phyloP scores from a whole-genome alignment of 2,329 filamentous ascomycete species.

The Colletotrichum cordylinicola region DNA sequence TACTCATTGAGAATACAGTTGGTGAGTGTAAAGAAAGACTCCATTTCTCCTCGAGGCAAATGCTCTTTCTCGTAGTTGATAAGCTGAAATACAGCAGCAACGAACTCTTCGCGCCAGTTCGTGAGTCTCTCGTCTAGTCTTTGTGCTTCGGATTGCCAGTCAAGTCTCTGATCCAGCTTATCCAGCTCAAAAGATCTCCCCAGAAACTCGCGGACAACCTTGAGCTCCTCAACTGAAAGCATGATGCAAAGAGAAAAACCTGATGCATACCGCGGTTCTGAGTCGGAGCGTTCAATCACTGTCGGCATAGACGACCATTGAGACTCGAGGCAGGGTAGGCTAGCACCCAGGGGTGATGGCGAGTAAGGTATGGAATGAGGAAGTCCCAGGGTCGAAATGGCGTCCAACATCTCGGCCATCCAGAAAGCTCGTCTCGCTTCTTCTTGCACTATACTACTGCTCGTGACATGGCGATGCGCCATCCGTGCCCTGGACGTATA shows the following conservation, averaged over 20 bases:
- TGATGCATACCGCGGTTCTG: background rate
- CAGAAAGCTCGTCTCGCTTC: background rate
- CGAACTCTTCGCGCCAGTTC: background rate
- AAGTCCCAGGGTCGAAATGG: background rate
- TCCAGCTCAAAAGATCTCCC: background rate
- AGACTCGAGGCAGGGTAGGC: background rate
- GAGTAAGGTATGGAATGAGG: background rate
- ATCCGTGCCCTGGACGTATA: background rate
- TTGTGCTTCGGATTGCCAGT: background rate
- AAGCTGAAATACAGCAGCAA: background rate
- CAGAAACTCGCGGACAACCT: background rate
- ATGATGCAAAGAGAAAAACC: background rate
- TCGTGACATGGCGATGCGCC: accelerated
- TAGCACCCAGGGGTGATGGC: background rate
- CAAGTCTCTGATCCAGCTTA: background rate
- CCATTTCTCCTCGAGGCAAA: background rate
- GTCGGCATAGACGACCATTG: background rate
- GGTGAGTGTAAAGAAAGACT: background rate
- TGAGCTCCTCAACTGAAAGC: background rate
- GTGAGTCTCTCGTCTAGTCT: background rate
- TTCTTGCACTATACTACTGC: accelerated
- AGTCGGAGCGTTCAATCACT: background rate
- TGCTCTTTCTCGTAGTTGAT: background rate
- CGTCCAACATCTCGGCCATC: background rate
- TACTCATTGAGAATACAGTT: background rate